phyloP scores from a whole-genome alignment of 1,284 basidiomycete species.

The Apiotrichum akiyoshidainum region DNA sequence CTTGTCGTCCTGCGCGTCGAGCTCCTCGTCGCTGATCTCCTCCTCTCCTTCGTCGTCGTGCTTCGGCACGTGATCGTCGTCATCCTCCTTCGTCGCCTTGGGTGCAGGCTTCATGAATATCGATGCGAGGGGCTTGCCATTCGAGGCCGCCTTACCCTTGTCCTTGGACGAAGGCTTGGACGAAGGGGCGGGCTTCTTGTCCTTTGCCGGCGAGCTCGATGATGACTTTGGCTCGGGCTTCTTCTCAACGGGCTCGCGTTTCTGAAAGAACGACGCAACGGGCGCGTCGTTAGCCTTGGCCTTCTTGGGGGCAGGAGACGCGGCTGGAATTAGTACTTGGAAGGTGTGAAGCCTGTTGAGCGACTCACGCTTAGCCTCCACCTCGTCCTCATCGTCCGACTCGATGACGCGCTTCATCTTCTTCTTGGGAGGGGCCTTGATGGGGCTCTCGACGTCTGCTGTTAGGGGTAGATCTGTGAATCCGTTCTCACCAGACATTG shows the following conservation, averaged over 20 bases:
- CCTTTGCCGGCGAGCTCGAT: not conserved
- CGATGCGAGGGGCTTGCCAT: constrained; percentile 47
- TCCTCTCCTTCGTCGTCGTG: constrained; percentile 52
- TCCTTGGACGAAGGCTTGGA: too few species aligned
- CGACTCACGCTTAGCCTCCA: constrained; percentile 13
- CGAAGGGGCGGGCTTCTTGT: not conserved
- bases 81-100: constrained; percentile 26
- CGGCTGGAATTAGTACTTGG: constrained; percentile 7
- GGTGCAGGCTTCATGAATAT: constrained; percentile 46
- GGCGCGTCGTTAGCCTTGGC: constrained; percentile 22
- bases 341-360: not conserved
- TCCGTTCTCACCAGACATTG: constrained; percentile 18
- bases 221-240: not conserved
- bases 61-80: constrained; percentile 44
- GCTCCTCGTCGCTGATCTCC: constrained; percentile 46
- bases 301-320: constrained; percentile 39
- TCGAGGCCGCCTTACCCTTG: constrained; percentile 14
- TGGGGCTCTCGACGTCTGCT: constrained; percentile 26
- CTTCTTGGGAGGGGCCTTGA: constrained; percentile 18
- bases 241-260: constrained; percentile 3
- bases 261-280: constrained; percentile 31
- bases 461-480: not conserved
- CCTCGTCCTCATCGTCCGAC: constrained; percentile 63
- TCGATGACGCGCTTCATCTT: constrained; percentile 64
- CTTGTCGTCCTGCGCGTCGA: constrained; percentile 61